Base-by-base conservation (phyloP, 805 yeast genomes). In the Metschnikowia amazonensis region DNA sequence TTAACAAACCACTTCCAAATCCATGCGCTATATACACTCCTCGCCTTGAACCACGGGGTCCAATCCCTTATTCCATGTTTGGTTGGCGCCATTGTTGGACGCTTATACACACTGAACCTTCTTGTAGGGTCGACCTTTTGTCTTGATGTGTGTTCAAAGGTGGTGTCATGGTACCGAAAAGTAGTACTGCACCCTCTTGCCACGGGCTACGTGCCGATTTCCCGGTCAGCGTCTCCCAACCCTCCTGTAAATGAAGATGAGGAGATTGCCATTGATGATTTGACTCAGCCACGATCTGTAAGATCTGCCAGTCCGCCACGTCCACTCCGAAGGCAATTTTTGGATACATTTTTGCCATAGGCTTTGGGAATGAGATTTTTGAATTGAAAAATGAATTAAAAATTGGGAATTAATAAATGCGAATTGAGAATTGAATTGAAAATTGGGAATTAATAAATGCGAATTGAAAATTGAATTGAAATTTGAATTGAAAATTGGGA, bases 241-340 rank as follows among this genome's bases (percentile, higher is more conserved):
- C n/a, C 32, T 16, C 37, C 28, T 1, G 36, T 5, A 5, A 17
- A 7, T 23, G 54, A 51, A 39, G 66, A 59, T 7, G 61, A 58
- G 9, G 70, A 62, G 24, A 44, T 47, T 20, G 60, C 58, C 18
- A 55, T 53, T 5, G 57, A 55, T 20, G 58, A 55, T 17, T 47
- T 55, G 24, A 43, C 50, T 9, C 48, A 31, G 14, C 30, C 50
- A 16, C 42, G 46, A 4, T 48, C 41, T n/a, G 45, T 44, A 9
- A 58, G 77, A 39, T 76, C 77, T 7, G 85, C 79, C 46, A 81
- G 81, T 14, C 86, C 86, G 0, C 78, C 74, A 10, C 63, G 87
- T 42, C 79, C 86, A 0, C 62, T 82, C 29, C 81, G 84, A 2
- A 70, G 77, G 18, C 86, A 81, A 54, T 72, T 82, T 44, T 60